A percentile compares a stretch with the other conserved stretches of the same genome.
These are phyloP conservation scores for Leptographium wingfieldii DNA, from an alignment of 2,329 filamentous ascomycete species.

Conservation along the genomic window DNA sequence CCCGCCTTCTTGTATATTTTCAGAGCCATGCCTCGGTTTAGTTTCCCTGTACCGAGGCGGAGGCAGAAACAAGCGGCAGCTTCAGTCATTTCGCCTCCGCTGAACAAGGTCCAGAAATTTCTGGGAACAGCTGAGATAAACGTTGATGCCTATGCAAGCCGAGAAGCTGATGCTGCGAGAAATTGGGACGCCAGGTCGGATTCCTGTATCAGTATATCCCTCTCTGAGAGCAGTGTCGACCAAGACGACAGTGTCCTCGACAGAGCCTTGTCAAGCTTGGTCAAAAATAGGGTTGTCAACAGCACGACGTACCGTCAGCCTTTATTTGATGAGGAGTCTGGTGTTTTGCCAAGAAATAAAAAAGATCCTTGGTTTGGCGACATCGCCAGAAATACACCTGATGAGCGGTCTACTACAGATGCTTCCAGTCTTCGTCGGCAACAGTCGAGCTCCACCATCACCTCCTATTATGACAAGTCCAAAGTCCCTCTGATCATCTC, in stretches of 20 bases:
- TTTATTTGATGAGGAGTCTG: constrained; percentile 34
- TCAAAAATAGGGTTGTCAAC: constrained; percentile 15
- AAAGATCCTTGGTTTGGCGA: constrained; percentile 1
- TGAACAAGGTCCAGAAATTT: constrained; percentile 40
- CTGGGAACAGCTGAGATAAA: constrained; percentile 33
- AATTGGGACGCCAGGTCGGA: constrained; percentile 31
- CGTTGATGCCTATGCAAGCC: constrained; percentile 18
- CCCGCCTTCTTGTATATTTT: neutral
- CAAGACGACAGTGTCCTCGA: constrained; percentile 15
- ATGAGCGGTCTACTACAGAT: constrained; percentile 22
- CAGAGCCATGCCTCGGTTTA: constrained; percentile 26
- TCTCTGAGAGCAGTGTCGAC: constrained; percentile 27
- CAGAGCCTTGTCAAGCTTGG: constrained; percentile 14
- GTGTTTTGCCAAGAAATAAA: constrained; percentile 26
- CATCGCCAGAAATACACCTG: constrained; percentile 9
- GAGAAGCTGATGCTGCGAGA: constrained; percentile 4
- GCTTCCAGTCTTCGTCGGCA: constrained; percentile 33
- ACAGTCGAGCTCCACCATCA: constrained; percentile 41
- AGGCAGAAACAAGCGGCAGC: constrained; percentile 26
- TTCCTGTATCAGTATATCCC: constrained; percentile 27
- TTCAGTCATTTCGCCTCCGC: constrained; percentile 21
- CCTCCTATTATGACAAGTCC: constrained; percentile 43
- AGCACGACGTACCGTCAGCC: constrained; percentile 15
- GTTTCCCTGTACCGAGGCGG: constrained; percentile 34
- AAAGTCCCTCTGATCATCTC: constrained; percentile 44